Conservation (phyloP, 176 grass and related monocot genomes). For the Rhynchospora tenuis region DNA sequence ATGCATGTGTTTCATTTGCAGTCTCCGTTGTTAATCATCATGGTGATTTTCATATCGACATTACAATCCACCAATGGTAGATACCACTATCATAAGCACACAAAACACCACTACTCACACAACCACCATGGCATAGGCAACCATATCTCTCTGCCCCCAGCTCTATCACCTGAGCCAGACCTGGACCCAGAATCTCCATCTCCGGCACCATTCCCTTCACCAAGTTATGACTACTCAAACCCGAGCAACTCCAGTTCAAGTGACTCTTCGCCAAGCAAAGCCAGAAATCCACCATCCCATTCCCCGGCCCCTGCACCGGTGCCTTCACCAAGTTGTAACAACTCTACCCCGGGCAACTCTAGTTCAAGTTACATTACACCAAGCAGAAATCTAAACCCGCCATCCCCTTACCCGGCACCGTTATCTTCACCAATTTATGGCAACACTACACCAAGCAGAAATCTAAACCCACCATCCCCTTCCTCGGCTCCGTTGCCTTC, state of each 20-base stretch:
- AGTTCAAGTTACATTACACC: too few relatives aligned
- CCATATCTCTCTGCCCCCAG: slow-evolving; percentile 49
- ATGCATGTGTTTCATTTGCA: not conserved
- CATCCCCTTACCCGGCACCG: too few relatives aligned
- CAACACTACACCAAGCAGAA: too few relatives aligned
- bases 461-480: too few relatives aligned
- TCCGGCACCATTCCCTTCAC: not conserved
- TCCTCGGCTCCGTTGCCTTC: too few relatives aligned
- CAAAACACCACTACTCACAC: slow-evolving; percentile 13
- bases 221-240: not conserved
- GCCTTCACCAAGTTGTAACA: too few relatives aligned
- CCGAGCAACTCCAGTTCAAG: not conserved
- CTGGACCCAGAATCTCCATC: not conserved
- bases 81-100: slow-evolving; percentile 40
- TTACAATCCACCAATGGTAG: slow-evolving; percentile 22
- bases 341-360: too few relatives aligned
- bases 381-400: too few relatives aligned
- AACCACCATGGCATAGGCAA: not conserved
- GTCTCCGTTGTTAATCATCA: not conserved
- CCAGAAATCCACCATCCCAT: too few relatives aligned
- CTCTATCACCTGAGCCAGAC: not conserved
- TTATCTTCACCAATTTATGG: too few relatives aligned
- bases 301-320: too few relatives aligned
- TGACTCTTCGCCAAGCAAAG: too few relatives aligned
- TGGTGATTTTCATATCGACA: slow-evolving; percentile 22